These are phyloP conservation scores for Pascua sp. DNA, from an alignment of 1,284 basidiomycete species.

Conservation along the genomic window DNA sequence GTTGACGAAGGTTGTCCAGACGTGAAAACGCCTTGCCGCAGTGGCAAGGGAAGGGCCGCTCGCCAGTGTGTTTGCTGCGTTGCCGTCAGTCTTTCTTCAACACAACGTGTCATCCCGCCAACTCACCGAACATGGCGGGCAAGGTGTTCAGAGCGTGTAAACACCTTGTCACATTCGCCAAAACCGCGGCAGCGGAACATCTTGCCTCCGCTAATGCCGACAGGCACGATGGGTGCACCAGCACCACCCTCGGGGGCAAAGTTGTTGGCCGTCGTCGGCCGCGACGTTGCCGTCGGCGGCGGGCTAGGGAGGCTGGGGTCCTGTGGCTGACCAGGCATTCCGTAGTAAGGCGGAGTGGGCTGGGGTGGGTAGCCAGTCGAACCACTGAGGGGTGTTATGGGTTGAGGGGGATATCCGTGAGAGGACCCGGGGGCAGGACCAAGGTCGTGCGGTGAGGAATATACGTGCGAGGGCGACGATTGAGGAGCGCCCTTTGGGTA, in stretches of 20 bases:
- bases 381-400: slow-evolving; percentile 36
- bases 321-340: slow-evolving; percentile 24
- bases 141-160: slow-evolving; percentile 89
- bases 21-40: slow-evolving; percentile 93
- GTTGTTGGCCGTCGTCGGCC: slow-evolving; percentile 10
- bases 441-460: slow-evolving; percentile 21
- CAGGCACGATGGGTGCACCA: slow-evolving; percentile 45
- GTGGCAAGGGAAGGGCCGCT: slow-evolving; percentile 91
- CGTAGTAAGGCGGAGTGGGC: slow-evolving; percentile 25
- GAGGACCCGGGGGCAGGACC: slow-evolving; percentile 33
- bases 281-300: slow-evolving; percentile 25
- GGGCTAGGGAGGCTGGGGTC: slow-evolving; percentile 24
- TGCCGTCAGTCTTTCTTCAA: slow-evolving; percentile 2
- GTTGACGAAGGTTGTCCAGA: slow-evolving; percentile 92
- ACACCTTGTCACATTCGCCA: slow-evolving; percentile 94
- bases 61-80: slow-evolving; percentile 89
- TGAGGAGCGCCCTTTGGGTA: slow-evolving; percentile 27
- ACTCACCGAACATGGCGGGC: slow-evolving; percentile 86
- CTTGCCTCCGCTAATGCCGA: slow-evolving; percentile 57
- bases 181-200: slow-evolving; percentile 93
- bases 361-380: slow-evolving; percentile 32
- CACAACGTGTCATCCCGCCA: neutral
- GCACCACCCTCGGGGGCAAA: slow-evolving; percentile 26
- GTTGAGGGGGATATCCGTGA: slow-evolving; percentile 37
- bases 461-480: slow-evolving; percentile 20